Conservation (phyloP, 2,329 filamentous ascomycete genomes). For the Dactylonectria macrodidyma region DNA sequence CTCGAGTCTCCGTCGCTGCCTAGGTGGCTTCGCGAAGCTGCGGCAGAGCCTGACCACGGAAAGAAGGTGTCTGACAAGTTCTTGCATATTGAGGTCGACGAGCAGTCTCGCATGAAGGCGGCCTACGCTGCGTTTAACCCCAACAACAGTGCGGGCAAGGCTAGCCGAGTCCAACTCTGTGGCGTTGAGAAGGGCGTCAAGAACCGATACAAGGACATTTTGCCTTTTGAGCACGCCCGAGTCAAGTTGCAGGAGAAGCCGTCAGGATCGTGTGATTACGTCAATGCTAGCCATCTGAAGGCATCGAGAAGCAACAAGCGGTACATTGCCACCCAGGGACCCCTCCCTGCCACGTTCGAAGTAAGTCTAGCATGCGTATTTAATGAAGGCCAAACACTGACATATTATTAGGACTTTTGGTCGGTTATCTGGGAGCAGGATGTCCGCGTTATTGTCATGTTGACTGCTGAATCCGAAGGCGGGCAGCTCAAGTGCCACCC, state of each 20-base stretch:
- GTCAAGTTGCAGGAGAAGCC: constrained; percentile 82
- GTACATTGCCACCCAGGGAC: constrained; percentile 96
- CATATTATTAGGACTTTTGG: constrained; percentile 86
- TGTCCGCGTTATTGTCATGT: constrained; percentile 93
- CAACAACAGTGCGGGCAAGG: constrained; percentile 42
- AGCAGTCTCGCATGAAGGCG: constrained; percentile 93
- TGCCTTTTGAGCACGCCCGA: constrained; percentile 94
- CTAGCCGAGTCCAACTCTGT: constrained; percentile 77
- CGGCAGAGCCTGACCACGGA: constrained; percentile 78
- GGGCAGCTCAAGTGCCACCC: constrained; percentile 95
- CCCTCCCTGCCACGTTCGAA: constrained; percentile 91
- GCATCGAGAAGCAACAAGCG: constrained; percentile 87
- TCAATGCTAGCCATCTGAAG: constrained; percentile 92
- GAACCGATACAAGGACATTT: constrained; percentile 98
- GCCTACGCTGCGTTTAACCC: constrained; percentile 71
- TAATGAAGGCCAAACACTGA: constrained; percentile 43
- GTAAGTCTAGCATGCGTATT: constrained; percentile 63
- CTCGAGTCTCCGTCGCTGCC: constrained; percentile 73
- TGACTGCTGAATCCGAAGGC: constrained; percentile 94
- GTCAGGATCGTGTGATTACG: constrained; percentile 86
- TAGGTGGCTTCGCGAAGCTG: constrained; percentile 81
- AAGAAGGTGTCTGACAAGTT: constrained; percentile 88
- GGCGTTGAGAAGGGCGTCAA: constrained; percentile 96
- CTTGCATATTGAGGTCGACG: constrained; percentile 84
- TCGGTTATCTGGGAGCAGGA: constrained; percentile 98